Conservation (phyloP, 2,329 filamentous ascomycete species). For the Cercospora zeina region DNA sequence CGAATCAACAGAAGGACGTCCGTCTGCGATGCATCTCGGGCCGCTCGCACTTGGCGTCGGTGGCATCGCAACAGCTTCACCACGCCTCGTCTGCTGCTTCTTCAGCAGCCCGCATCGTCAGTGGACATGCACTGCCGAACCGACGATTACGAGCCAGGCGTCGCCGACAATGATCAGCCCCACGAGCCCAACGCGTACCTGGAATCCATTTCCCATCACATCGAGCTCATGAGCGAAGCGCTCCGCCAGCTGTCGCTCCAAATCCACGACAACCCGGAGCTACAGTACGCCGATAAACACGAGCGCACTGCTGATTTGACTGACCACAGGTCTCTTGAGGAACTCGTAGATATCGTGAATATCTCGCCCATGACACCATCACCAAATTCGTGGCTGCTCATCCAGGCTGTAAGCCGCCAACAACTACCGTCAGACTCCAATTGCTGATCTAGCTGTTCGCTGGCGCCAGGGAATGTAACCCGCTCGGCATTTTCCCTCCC, state of each 20-base stretch:
- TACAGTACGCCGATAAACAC: slow-evolving; percentile 52
- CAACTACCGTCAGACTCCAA: slow-evolving; percentile 29
- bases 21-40: slow-evolving; percentile 1
- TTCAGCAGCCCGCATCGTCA: not conserved
- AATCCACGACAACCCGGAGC: slow-evolving; percentile 51
- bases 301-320: not conserved
- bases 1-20: not conserved
- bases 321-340: not conserved
- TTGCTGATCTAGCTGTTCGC: not conserved
- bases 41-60: not conserved
- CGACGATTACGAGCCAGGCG: slow-evolving; percentile 13
- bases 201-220: slow-evolving; percentile 42
- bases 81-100: not conserved
- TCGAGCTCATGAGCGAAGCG: slow-evolving; percentile 44
- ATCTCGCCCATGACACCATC: slow-evolving; percentile 10
- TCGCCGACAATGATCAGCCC: slow-evolving; percentile 16
- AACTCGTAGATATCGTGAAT: slow-evolving; percentile 10
- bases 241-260: slow-evolving; percentile 53
- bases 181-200: slow-evolving; percentile 20
- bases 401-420: not conserved
- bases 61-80: not conserved
- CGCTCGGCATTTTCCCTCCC: slow-evolving; percentile 54
- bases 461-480: slow-evolving; percentile 50
- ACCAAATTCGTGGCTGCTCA: not conserved
- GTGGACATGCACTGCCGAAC: slow-evolving; percentile 5